Conservation (phyloP, 352 stramenopile species). For the Globisporangium iwayamae region DNA sequence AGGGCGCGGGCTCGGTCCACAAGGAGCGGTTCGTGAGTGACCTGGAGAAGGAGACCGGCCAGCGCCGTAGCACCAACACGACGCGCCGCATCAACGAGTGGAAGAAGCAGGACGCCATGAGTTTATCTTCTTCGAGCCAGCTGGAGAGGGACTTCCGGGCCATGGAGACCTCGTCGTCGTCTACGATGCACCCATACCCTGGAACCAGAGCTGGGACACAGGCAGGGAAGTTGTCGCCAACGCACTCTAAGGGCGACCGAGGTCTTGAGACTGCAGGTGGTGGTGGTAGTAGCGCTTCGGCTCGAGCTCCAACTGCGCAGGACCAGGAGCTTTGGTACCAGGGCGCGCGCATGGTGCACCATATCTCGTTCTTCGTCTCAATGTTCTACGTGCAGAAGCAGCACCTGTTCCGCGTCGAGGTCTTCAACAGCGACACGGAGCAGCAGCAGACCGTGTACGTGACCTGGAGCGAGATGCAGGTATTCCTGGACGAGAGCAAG, state of each 20-base stretch:
- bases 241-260: slow-evolving; percentile 8
- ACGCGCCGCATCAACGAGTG: slow-evolving; percentile 33
- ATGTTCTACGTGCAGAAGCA: slow-evolving; percentile 65
- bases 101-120: slow-evolving; percentile 28
- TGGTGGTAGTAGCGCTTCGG: no score
- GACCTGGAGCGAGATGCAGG: slow-evolving; percentile 48
- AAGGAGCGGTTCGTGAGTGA: slow-evolving; percentile 79
- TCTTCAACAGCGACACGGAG: slow-evolving; percentile 81
- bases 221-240: slow-evolving; percentile 10
- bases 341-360: slow-evolving; percentile 54
- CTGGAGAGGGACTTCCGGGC: slow-evolving; percentile 50
- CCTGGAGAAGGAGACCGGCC: slow-evolving; percentile 60
- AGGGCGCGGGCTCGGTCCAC: slow-evolving; percentile 29
- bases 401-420: slow-evolving; percentile 61
- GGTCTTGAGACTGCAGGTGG: not conserved
- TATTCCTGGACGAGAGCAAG: slow-evolving; percentile 50
- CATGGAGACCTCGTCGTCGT: slow-evolving; percentile 16
- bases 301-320: slow-evolving; percentile 9
- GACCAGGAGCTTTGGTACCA: slow-evolving; percentile 73
- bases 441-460: slow-evolving; percentile 77
- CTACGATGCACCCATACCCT: not conserved
- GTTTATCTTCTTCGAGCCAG: slow-evolving; percentile 28
- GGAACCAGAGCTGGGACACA: not conserved
- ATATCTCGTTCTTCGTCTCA: slow-evolving; percentile 72
- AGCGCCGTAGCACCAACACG: slow-evolving; percentile 36